These are phyloP conservation scores for Scutellaria minor DNA, from an alignment of 257 asterid species.

Conservation along the genomic window DNA sequence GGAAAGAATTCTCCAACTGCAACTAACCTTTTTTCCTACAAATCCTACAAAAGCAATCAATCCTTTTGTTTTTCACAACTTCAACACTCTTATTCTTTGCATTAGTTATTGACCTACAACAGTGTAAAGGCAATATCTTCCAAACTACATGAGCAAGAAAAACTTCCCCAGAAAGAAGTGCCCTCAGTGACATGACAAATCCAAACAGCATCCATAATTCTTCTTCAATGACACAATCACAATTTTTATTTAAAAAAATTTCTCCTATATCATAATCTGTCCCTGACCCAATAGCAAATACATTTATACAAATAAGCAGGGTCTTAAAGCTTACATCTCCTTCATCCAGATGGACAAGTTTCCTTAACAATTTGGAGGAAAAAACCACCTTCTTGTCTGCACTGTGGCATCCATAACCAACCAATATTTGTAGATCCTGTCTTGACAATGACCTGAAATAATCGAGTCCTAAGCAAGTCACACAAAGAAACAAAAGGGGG, in stretches of 20 bases:
- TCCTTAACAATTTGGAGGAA: conserved; percentile 84
- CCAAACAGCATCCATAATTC: background rate
- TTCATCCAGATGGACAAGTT: conserved; percentile 83
- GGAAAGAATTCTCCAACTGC: background rate
- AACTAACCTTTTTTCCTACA: background rate
- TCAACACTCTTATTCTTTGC: background rate
- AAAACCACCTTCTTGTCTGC: conserved; percentile 73
- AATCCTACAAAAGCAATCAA: background rate
- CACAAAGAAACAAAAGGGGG: conserved; percentile 10
- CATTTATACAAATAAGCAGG: conserved; percentile 22
- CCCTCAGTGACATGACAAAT: background rate
- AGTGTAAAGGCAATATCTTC: background rate
- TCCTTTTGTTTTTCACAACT: background rate
- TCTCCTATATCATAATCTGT: conserved; percentile 6
- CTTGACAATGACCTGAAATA: conserved; percentile 89
- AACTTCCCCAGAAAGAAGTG: background rate
- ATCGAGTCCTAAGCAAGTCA: conserved; percentile 35
- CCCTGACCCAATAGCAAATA: conserved; percentile 9
- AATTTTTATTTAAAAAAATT: conserved; percentile 5
- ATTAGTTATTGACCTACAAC: conserved; percentile 6
- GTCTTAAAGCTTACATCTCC: conserved; percentile 84
- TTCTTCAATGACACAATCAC: background rate
- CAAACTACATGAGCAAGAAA: conserved; percentile 5
- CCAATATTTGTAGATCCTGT: conserved; percentile 88
- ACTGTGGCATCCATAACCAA: conserved; percentile 96